Evolutionary conservation across 495 filamentous ascomycete species (phyloP).

Genomic region (Pseudoneurospora amorphoporcata): DNA sequence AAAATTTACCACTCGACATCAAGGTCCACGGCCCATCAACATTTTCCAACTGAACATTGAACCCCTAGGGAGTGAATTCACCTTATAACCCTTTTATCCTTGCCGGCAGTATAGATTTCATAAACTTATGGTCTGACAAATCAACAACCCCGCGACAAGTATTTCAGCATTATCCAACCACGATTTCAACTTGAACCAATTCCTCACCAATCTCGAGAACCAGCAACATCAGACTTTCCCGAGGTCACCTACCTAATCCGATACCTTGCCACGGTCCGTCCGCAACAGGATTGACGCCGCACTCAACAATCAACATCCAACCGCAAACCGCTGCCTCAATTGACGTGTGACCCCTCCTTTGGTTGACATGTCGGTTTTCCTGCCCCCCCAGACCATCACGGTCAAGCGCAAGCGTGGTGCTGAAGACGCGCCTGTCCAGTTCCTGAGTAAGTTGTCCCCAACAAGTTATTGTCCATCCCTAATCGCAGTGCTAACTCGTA

Average conservation of each 20-base stretch:
- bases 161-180: not conserved
- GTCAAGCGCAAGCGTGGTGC: slow-evolving; percentile 45
- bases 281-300: not conserved
- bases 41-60: not conserved
- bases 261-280: not conserved
- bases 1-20: not conserved
- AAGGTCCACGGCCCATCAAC: not conserved
- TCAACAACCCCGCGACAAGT: not conserved
- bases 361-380: slow-evolving; percentile 26
- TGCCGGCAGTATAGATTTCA: not conserved
- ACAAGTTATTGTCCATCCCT: not conserved
- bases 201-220: not conserved
- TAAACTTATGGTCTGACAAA: not conserved
- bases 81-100: not conserved
- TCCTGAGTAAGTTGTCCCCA: slow-evolving; percentile 34
- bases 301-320: not conserved
- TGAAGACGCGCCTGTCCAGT: slow-evolving; percentile 41
- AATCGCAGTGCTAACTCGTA: slow-evolving; percentile 5
- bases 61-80: not conserved
- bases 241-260: not conserved
- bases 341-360: not conserved
- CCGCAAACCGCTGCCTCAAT: not conserved
- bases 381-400: slow-evolving; percentile 41
- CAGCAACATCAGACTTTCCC: not conserved
- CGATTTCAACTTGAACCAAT: not conserved